Conservation (phyloP, 1,139 yeast genomes). For the Candida buenavistaensis region DNA sequence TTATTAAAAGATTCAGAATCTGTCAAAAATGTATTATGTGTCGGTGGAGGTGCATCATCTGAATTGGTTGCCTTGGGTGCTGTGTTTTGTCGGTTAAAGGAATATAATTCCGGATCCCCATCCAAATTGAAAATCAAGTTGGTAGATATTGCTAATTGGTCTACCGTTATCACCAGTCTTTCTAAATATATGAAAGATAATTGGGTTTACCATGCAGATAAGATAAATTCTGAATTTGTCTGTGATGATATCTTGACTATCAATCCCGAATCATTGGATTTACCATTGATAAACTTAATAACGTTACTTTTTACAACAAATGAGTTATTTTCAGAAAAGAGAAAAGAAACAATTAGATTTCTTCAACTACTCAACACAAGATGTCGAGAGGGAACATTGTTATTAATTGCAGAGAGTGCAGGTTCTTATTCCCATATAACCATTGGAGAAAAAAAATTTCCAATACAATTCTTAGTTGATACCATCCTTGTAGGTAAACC, state of each 20-base stretch:
- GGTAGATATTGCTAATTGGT: constrained; percentile 83
- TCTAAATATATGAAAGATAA: constrained; percentile 40
- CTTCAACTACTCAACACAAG: constrained; percentile 49
- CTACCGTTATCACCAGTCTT: constrained; percentile 46
- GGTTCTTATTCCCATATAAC: constrained; percentile 84
- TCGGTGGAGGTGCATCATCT: constrained; percentile 92
- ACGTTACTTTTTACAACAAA: constrained; percentile 84
- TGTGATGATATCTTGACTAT: constrained; percentile 47
- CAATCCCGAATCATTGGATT: constrained; percentile 13
- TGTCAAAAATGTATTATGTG: constrained; percentile 49
- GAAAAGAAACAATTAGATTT: constrained; percentile 58
- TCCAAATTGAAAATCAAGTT: constrained; percentile 48
- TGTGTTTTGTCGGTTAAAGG: constrained; percentile 52
- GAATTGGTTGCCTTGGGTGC: constrained; percentile 74
- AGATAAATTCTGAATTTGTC: constrained; percentile 46
- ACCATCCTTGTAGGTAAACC: constrained; percentile 63
- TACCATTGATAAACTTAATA: constrained; percentile 43
- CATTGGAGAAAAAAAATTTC: constrained; percentile 74
- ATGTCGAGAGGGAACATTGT: constrained; percentile 55
- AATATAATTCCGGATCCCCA: constrained; percentile 31
- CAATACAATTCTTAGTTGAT: constrained; percentile 78
- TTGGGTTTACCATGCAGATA: constrained; percentile 50
- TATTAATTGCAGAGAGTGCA: constrained; percentile 82
- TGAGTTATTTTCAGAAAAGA: constrained; percentile 74
- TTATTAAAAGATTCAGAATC: constrained; percentile 32